Percentiles rank a stretch among this genome's conserved stretches.
Evolutionary conservation across 345 rosid genomes (phyloP).

Genomic region (Laguncularia racemosa): DNA sequence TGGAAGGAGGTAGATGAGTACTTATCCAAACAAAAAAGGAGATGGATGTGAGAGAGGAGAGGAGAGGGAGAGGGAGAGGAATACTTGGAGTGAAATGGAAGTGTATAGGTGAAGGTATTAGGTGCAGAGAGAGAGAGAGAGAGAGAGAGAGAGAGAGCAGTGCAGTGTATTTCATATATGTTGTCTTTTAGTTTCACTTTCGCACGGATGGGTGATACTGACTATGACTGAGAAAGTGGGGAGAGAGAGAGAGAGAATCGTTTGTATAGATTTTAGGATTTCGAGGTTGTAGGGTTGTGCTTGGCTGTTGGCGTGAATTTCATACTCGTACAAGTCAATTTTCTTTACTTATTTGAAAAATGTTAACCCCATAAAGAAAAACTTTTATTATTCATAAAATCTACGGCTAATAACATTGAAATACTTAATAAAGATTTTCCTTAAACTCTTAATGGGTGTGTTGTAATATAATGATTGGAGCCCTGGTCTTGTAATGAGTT

Average conservation of each 20-base stretch:
- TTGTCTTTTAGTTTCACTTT: slow-evolving; percentile 5
- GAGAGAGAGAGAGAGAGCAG: neutral
- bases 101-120: neutral
- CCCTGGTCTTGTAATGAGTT: too few species aligned
- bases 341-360: too few species aligned
- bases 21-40: too few species aligned
- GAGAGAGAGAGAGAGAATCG: slow-evolving; percentile 9
- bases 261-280: slow-evolving; percentile 18
- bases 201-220: slow-evolving; percentile 32
- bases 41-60: too few species aligned
- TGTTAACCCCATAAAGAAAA: too few species aligned
- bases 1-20: too few species aligned
- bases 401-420: too few species aligned
- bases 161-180: neutral
- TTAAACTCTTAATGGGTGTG: too few species aligned
- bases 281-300: slow-evolving; percentile 23
- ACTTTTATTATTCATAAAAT: too few species aligned
- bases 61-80: neutral
- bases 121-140: neutral
- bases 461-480: too few species aligned
- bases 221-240: neutral
- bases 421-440: too few species aligned
- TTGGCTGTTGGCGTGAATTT: slow-evolving; percentile 8
- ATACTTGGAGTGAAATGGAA: neutral
- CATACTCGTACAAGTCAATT: too few species aligned